phyloP scores from a whole-genome alignment of 805 yeast species.

The Wickerhamomyces strasburgensis region DNA sequence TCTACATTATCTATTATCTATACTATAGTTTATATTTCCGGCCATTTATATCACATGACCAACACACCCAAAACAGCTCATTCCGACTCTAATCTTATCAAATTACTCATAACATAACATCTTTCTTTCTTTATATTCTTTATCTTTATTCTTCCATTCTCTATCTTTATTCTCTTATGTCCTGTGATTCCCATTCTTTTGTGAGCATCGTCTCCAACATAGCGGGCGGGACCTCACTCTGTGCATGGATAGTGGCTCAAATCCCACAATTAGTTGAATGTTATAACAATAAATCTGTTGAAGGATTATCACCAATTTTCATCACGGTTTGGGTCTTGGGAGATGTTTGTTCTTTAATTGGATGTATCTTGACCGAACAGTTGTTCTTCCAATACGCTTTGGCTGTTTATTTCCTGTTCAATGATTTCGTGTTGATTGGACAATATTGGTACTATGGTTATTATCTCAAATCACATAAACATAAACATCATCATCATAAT shows the following conservation, averaged over 20 bases:
- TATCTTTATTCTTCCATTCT: no score
- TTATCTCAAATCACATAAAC: constrained; percentile 27
- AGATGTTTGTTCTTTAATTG: constrained; percentile 49
- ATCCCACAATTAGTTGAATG: constrained; percentile 56
- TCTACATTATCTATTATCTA: no score
- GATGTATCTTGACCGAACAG: constrained; percentile 74
- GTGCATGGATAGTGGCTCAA: constrained; percentile 43
- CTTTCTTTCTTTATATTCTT: no score
- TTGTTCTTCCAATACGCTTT: constrained; percentile 74
- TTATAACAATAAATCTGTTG: constrained; percentile 51
- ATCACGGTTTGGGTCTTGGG: constrained; percentile 41
- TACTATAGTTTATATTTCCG: no score
- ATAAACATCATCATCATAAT: constrained; percentile 31
- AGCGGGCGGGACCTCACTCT: constrained; percentile 41
- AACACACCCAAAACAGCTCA: no score
- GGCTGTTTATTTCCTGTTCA: constrained; percentile 66
- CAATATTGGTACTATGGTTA: constrained; percentile 69
- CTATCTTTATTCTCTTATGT: no score
- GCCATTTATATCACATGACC: no score
- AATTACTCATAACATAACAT: no score
- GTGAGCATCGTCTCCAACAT: constrained; percentile 26
- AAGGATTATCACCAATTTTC: constrained; percentile 51
- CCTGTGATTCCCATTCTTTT: constrained; percentile 12
- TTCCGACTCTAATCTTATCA: no score
- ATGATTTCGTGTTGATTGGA: constrained; percentile 60